Conservation (phyloP, 306 rosid species). For the Cucumis hystrix region DNA sequence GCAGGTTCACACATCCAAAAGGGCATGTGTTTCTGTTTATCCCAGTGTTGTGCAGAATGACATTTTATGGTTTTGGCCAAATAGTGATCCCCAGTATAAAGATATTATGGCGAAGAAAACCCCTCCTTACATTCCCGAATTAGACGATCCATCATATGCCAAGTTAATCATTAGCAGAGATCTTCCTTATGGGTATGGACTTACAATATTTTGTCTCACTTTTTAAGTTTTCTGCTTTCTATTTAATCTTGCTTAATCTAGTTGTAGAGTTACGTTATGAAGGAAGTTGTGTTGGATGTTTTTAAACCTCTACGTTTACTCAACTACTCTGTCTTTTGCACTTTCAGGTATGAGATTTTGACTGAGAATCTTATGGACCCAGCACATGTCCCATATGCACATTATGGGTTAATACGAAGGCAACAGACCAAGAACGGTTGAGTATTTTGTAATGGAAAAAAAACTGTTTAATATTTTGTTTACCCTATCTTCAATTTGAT, state of each 20-base stretch:
- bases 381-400: constrained; percentile 81
- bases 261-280: neutral
- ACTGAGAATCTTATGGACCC: constrained; percentile 94
- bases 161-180: constrained; percentile 59
- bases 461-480: neutral
- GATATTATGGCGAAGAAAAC: constrained; percentile 42
- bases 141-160: constrained; percentile 70
- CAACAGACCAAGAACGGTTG: neutral
- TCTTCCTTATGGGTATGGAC: constrained; percentile 56
- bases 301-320: neutral
- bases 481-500: neutral
- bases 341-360: constrained; percentile 78
- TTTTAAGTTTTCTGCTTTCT: neutral
- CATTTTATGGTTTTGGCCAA: constrained; percentile 92
- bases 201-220: neutral
- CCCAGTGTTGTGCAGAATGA: constrained; percentile 70
- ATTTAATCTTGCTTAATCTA: neutral
- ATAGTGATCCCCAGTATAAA: constrained; percentile 57
- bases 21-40: constrained; percentile 67
- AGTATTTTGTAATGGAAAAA: too few relatives aligned
- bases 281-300: neutral
- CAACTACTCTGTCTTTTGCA: neutral
- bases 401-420: constrained; percentile 35
- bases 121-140: constrained; percentile 54
- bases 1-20: constrained; percentile 68